Evolutionary conservation across 768 basidiomycete genomes (phyloP), one percentile per base, ranked within the genome.

Genomic region (Lyophyllum semitale): DNA sequence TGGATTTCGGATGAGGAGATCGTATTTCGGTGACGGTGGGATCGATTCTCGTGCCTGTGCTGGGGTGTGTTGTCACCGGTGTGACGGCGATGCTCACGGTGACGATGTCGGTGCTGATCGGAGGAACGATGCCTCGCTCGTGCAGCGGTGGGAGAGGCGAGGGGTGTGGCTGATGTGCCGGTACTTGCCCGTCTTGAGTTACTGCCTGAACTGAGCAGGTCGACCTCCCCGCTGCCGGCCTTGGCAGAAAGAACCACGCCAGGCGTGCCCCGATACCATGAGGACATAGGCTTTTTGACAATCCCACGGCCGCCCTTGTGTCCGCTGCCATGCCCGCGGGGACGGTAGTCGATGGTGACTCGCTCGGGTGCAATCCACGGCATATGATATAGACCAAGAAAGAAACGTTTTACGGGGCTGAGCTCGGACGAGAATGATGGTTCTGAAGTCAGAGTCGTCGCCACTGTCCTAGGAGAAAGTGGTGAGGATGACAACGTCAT

Each of bases 301-400:
- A 50, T 37, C 51, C 63, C 45, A 47, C 50, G 52, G 54, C 43
- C 55, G 53, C 58, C 13, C 55, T 53, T 33, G 42, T 50, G 51
- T 32, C 49, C 53, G 38, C 53, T 45, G 50, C 63, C 52, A 51
- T 41, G 66, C 51, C 67, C 66, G 9, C 67, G 73, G 0, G 81
- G 79, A 13, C 73, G 60, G 54, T 82, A 81, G 53, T 77, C 74
- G 8, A 74, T 68, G 1, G 79, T 79, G 54, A 82, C 74, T 44
- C 80, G 71, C 2, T 71, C 66, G 4, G 69, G 63, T 7, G 80
- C 70, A 8, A 80, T 63, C 81, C 81, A 82, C 1, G 81, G 81
- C 46, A 83, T 71, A 17, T 67, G 57, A 45, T 79, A 75, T 3
- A 83, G 27, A 2, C 63, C 70, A 7, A 70, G 61, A 49, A 80